phyloP scores from a whole-genome alignment of 2,329 filamentous ascomycete genomes.

The Talaromyces sp. region DNA sequence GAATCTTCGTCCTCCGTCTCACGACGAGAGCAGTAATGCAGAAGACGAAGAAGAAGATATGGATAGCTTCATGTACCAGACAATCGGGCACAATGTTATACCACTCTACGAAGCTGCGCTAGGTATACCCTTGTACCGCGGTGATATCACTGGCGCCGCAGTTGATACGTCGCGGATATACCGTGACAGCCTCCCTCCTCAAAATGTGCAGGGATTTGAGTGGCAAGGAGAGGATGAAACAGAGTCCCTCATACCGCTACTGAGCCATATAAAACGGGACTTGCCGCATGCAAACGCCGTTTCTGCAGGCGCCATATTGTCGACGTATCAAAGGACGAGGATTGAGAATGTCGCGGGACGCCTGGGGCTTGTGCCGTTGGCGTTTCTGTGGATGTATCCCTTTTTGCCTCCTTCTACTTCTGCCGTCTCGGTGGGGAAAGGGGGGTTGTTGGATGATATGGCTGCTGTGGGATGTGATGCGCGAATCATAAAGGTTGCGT shows the following conservation, averaged over 20 bases:
- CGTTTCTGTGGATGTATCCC: slow-evolving; percentile 91
- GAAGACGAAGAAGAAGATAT: slow-evolving; percentile 49
- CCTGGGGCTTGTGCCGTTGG: slow-evolving; percentile 75
- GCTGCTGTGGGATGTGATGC: slow-evolving; percentile 71
- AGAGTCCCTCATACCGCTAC: slow-evolving; percentile 75
- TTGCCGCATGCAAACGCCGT: slow-evolving; percentile 84
- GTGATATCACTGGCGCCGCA: slow-evolving; percentile 68
- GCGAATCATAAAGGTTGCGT: slow-evolving; percentile 93
- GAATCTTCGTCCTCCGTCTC: slow-evolving; percentile 68
- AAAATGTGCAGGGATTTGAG: not conserved
- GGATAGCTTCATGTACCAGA: slow-evolving; percentile 99
- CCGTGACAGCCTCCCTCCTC: slow-evolving; percentile 23
- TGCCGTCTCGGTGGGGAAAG: not conserved
- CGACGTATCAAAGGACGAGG: slow-evolving; percentile 93
- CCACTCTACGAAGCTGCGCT: slow-evolving; percentile 79
- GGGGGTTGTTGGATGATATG: slow-evolving; percentile 75
- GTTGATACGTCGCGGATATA: slow-evolving; percentile 73
- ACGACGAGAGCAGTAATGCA: not conserved
- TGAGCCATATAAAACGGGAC: slow-evolving; percentile 61
- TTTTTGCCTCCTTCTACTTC: slow-evolving; percentile 54
- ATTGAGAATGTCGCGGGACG: slow-evolving; percentile 87
- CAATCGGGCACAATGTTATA: slow-evolving; percentile 82
- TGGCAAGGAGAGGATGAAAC: slow-evolving; percentile 46
- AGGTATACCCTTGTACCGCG: slow-evolving; percentile 77
- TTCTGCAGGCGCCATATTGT: slow-evolving; percentile 86